These are phyloP conservation scores for Licmophora abbreviata DNA, from an alignment of 108 stramenopile species.

Conservation along the genomic window DNA sequence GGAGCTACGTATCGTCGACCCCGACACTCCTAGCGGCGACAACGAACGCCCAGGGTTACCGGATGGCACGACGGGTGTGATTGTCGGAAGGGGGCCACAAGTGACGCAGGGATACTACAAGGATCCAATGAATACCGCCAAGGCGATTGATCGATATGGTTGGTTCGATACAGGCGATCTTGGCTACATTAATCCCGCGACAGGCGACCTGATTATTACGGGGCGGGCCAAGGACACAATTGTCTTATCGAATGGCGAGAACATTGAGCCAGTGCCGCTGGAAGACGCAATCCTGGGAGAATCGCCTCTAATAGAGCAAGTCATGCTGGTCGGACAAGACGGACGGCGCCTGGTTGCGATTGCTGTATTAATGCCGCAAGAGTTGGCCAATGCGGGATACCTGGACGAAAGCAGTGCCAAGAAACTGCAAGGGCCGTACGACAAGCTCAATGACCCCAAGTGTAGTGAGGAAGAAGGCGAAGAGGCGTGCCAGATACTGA, in stretches of 20 bases:
- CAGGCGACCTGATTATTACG: constrained; percentile 82
- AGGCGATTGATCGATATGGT: constrained; percentile 70
- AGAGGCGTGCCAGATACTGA: constrained; percentile 39
- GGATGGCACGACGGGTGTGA: constrained; percentile 53
- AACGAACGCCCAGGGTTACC: constrained; percentile 48
- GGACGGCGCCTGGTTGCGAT: constrained; percentile 76
- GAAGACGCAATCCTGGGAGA: constrained; percentile 79
- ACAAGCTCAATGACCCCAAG: constrained; percentile 68
- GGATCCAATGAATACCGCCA: constrained; percentile 69
- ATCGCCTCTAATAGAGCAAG: constrained; percentile 77
- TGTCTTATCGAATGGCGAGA: constrained; percentile 88
- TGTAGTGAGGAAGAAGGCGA: constrained; percentile 54
- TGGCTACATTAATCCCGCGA: constrained; percentile 78
- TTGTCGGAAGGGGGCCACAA: constrained; percentile 77
- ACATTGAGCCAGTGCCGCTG: constrained; percentile 68
- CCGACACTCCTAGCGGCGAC: constrained; percentile 27
- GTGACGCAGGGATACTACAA: constrained; percentile 90
- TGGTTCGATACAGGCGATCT: constrained; percentile 92
- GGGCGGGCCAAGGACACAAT: constrained; percentile 91
- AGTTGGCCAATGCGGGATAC: constrained; percentile 56
- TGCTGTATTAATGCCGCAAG: constrained; percentile 63
- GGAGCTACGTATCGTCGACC: constrained; percentile 73
- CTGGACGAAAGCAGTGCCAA: constrained; percentile 33
- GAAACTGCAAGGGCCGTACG: constrained; percentile 39
- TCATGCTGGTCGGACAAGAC: constrained; percentile 90